A percentile compares a stretch with the other conserved stretches of the same genome.
phyloP scores from a whole-genome alignment of 306 rosid genomes.

The Begonia masoniana region DNA sequence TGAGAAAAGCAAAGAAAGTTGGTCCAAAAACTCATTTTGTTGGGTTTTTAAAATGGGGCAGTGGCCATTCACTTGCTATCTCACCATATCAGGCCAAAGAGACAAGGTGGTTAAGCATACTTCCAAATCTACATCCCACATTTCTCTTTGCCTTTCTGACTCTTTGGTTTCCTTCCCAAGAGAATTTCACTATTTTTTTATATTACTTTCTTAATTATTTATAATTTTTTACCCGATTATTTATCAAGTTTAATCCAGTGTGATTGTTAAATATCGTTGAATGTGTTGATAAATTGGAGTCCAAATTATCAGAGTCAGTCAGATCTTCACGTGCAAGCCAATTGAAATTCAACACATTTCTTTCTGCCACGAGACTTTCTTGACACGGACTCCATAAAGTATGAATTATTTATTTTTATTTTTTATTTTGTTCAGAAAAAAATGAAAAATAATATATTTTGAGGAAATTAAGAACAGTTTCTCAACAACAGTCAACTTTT shows the following conservation, averaged over 20 bases:
- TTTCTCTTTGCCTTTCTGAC: slow-evolving; percentile 37
- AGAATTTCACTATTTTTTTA: slow-evolving; percentile 10
- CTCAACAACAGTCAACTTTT: too few species aligned
- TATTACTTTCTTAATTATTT: neutral
- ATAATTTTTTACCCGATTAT: neutral
- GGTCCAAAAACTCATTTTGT: slow-evolving; percentile 37
- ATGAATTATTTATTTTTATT: too few species aligned
- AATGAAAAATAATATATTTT: too few species aligned
- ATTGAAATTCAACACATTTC: neutral
- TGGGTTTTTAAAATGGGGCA: slow-evolving; percentile 19
- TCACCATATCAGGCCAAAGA: slow-evolving; percentile 38
- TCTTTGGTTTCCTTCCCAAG: slow-evolving; percentile 23
- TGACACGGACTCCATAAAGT: too few species aligned
- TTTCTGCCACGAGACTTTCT: neutral
- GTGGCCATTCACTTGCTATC: slow-evolving; percentile 48
- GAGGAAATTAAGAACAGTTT: too few species aligned
- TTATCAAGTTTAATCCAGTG: too few species aligned
- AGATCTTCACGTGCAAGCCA: neutral
- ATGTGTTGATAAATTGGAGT: neutral
- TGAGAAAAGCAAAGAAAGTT: slow-evolving; percentile 21
- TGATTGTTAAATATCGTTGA: neutral
- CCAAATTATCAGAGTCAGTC: neutral
- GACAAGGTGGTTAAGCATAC: slow-evolving; percentile 24
- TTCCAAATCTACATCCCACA: slow-evolving; percentile 32
- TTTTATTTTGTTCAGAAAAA: too few species aligned